Evolutionary conservation across 495 filamentous ascomycete species (phyloP), one percentile per base, ranked within the genome.

Genomic region (Neurospora tetraspora): DNA sequence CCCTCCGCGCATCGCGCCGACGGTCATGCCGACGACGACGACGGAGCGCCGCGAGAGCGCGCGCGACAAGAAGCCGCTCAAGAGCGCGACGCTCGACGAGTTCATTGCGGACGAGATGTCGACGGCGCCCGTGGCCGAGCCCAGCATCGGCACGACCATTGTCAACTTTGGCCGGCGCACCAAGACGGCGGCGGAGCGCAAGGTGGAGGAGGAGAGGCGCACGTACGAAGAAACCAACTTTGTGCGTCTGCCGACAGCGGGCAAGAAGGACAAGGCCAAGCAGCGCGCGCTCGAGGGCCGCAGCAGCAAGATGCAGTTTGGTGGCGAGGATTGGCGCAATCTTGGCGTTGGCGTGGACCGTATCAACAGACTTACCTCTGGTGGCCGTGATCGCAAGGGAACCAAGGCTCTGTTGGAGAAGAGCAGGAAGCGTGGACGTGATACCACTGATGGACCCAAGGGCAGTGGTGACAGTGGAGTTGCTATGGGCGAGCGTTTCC

Each of bases 151-250:
- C 73, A 93, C 90, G 69, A 95, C 90, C 9, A 94, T 97, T 72
- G 82, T 90, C 39, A 80, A 85, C 12, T 88, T 89, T 70, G 94
- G 94, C 27, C 87, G 94, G 71, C 89, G 89, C 72, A 86, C 86
- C 72, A 93, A 94, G 85, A 90, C 90, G 3, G 86, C 88, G 31
- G 85, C 87, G 27, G 91, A 95, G 76, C 86, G 89, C 36, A 85
- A 86, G 65, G 87, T 86, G 39, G 94, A 97, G 81, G 85, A 85
- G 4, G 93, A 94, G 77, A 83, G 90, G 59, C 86, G 84, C 47
- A 86, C 89, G 36, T 97, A 96, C 80, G 94, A 97, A 83, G 94
- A 97, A 83, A 85, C 82, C 73, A 95, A 97, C 82, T 94, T 96
- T 77, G 88, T 93, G 27, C 88, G 94, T 70, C 84, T 98, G 77